Evolutionary conservation across 2,329 filamentous ascomycete genomes (phyloP), one percentile per base, ranked within the genome.

Genomic region (Pestalotiopsis sp.): DNA sequence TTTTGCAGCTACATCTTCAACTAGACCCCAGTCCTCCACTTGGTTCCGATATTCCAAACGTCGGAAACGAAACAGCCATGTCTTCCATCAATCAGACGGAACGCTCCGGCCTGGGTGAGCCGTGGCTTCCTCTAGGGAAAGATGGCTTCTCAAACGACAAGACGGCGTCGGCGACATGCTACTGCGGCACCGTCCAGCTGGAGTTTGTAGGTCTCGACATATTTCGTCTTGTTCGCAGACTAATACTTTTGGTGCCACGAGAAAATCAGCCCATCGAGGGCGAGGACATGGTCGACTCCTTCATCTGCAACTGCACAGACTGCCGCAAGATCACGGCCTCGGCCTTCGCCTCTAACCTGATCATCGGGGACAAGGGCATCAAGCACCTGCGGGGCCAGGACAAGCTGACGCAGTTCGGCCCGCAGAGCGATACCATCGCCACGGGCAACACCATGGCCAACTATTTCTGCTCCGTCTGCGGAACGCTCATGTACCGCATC

Each of bases 291-390:
- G 70, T 86, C n/a, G 77, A 79, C 69, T 84, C 80, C 4, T 90
- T 90, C 73, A 72, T 90, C 72, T 91, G 88, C 78, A 82, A 91
- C 79, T 91, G 88, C 76, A 75, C 79, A 45, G 88, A 91, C 78
- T 90, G 88, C 77, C 87, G 81, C 73, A 91, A 91, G 73, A 82
- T 91, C 70, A 90, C 87, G 0, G 87, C 88, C 0, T 88, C 87
- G 0, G 88, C 89, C 85, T 90, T 88, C 77, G 85, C 87, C 2
- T 85, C 86, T 66, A 90, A 88, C 78, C 88, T 91, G 74, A 82
- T 82, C 68, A 76, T 89, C 57, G 70, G 73, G 11, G 81, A 88
- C 74, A 72, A 75, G 0, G 68, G 83, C 68, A 71, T 89, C 0
- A 81, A 75, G 61, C 83, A 88, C 71, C 9, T 86, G 0, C 85